These are phyloP conservation scores for Calocybe gambosa DNA, from an alignment of 1,284 basidiomycete genomes.

Conservation along the genomic window DNA sequence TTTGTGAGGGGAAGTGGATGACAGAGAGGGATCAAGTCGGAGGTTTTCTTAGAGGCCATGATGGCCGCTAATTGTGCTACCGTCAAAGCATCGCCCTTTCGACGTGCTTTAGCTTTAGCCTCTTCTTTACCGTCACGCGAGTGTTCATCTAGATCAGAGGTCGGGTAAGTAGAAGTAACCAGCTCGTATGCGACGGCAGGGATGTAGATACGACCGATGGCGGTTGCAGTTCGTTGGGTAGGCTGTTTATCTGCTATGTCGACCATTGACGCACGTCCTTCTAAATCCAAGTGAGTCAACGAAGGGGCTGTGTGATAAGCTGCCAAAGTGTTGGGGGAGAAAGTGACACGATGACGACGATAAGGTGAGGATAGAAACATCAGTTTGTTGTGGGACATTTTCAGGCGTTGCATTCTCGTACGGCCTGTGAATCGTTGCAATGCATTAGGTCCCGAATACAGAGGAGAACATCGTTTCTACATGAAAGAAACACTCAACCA, in stretches of 20 bases:
- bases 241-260: constrained; percentile 62
- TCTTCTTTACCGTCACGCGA: constrained; percentile 17
- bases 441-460: constrained; percentile 14
- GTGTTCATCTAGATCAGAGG: constrained; percentile 17
- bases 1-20: constrained; percentile 74
- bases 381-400: background rate
- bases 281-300: constrained; percentile 67
- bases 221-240: constrained; percentile 71
- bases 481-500: constrained; percentile 55
- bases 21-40: constrained; percentile 80
- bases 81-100: constrained; percentile 74
- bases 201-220: constrained; percentile 71
- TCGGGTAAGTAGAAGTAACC: constrained; percentile 35
- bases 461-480: constrained; percentile 18
- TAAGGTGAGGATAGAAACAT: background rate
- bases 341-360: background rate
- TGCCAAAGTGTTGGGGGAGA: constrained; percentile 7
- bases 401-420: background rate
- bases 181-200: constrained; percentile 61
- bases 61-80: constrained; percentile 82
- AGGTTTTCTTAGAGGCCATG: constrained; percentile 81
- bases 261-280: constrained; percentile 76
- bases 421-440: constrained; percentile 11
- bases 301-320: constrained; percentile 15
- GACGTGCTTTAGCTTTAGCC: constrained; percentile 42